Evolutionary conservation across 2,329 filamentous ascomycete genomes (phyloP), one percentile per base, ranked within the genome.

Genomic region (Diplodia corticola): DNA sequence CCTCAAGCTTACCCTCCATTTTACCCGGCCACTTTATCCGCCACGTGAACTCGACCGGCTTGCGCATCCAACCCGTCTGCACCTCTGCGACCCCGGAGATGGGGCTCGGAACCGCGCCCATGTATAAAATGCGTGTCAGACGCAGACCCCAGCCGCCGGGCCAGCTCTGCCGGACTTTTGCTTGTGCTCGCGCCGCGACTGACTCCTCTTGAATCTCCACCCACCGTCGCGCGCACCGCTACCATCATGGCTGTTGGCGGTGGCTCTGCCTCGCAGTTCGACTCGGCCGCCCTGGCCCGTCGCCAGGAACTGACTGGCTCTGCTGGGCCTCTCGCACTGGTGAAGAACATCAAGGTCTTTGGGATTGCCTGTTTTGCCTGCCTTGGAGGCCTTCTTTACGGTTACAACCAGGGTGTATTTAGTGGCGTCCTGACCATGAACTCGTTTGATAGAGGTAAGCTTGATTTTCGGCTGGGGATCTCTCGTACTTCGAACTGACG

Each of bases 381-480:
- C 67, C 74, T 85, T 35, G 83, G 83, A 71, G 83, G 83, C 63
- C 73, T 85, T 22, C 78, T 85, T 30, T 87, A 91, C 74, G 89
- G 90, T 22, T 92, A 91, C 78, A 91, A 92, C 73, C 88, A 91
- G 53, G 90, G 90, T 70, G 89, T 91, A 78, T 91, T 91, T 78
- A 86, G 86, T n/a, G 89, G 90, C 26, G 86, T 93, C 24, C 71
- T 86, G 64, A 81, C 80, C 24, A 84, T 84, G 82, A 72, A 74
- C 4, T 78, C 79, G 1, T 84, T 84, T 68, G 77, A 78, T 48
- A 68, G 74, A 51, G 76, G 77, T 80, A 70, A 71, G 75, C 17
- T 3, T 33, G n/a, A n/a, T 33, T 22, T 26, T 24, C 10, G 9
- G 9, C 24, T 22, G 2, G 13, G 3, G 15, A 7, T 22, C 2